phyloP scores from a whole-genome alignment of 1,284 basidiomycete species.

The Lignosus rhinocerotis region DNA sequence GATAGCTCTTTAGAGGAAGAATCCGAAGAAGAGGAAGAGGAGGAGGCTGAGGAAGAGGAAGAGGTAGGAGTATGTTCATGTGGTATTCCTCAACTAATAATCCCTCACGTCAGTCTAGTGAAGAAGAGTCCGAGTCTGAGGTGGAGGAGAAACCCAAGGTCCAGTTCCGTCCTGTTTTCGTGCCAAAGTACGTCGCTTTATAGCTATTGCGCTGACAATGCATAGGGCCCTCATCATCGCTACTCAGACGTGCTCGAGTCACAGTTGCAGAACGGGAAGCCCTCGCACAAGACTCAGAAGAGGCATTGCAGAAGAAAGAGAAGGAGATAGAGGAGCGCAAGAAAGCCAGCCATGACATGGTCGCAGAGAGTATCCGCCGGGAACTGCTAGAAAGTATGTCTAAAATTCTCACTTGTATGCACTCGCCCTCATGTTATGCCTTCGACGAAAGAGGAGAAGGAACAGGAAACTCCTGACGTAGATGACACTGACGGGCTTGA shows the following conservation, averaged over 20 bases:
- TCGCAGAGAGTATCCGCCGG: slow-evolving; percentile 83
- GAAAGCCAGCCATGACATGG: slow-evolving; percentile 82
- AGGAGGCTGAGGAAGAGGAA: slow-evolving; percentile 47
- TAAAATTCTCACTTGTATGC: background rate
- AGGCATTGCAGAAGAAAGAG: slow-evolving; percentile 62
- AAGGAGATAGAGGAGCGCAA: slow-evolving; percentile 71
- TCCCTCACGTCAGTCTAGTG: slow-evolving; percentile 55
- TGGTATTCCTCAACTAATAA: slow-evolving; percentile 18
- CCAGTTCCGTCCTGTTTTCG: slow-evolving; percentile 84
- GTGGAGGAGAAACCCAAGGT: slow-evolving; percentile 61
- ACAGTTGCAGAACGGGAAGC: slow-evolving; percentile 69
- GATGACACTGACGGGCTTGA: slow-evolving; percentile 96
- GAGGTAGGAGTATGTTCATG: slow-evolving; percentile 37
- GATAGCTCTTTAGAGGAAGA: slow-evolving; percentile 13
- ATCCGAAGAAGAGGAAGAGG: slow-evolving; percentile 44
- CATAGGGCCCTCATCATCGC: background rate
- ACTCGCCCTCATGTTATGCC: background rate
- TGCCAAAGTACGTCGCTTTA: slow-evolving; percentile 72
- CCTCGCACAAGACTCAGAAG: slow-evolving; percentile 68
- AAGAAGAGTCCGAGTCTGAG: slow-evolving; percentile 75
- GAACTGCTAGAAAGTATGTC: slow-evolving; percentile 81
- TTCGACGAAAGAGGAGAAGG: slow-evolving; percentile 71
- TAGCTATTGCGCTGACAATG: background rate
- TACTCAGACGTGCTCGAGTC: slow-evolving; percentile 64
- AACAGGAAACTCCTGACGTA: slow-evolving; percentile 80